Evolutionary conservation across 2,329 filamentous ascomycete species (phyloP).

Genomic region (Fusarium solani-melongenae): DNA sequence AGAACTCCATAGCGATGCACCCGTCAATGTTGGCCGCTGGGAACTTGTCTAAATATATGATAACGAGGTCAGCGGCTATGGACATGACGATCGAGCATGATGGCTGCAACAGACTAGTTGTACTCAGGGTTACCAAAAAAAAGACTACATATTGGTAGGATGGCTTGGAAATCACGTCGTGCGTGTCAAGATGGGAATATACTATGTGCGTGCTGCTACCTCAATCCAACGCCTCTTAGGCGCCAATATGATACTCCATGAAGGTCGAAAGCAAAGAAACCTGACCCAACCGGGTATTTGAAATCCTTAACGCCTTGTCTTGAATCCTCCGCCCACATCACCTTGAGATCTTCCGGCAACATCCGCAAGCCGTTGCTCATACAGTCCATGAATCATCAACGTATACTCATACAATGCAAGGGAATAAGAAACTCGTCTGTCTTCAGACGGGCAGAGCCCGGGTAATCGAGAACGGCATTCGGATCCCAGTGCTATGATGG

Average conservation of each 20-base stretch:
- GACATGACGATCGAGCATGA: neutral
- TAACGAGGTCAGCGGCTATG: neutral
- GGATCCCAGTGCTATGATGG: slow-evolving; percentile 38
- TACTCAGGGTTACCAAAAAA: neutral
- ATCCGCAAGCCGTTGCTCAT: slow-evolving; percentile 2
- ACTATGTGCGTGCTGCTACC: slow-evolving; percentile 24
- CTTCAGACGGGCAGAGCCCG: neutral
- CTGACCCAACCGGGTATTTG: slow-evolving; percentile 42
- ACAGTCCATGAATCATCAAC: slow-evolving; percentile 13
- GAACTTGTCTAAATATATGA: slow-evolving; percentile 42
- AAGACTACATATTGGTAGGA: neutral
- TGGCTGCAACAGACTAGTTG: neutral
- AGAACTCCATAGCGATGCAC: slow-evolving; percentile 63
- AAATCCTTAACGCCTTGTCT: slow-evolving; percentile 38
- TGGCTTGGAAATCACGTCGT: slow-evolving; percentile 1
- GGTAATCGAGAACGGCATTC: neutral
- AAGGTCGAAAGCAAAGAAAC: slow-evolving; percentile 20
- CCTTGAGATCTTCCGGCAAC: neutral
- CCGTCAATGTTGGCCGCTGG: slow-evolving; percentile 57
- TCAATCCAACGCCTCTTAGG: slow-evolving; percentile 25
- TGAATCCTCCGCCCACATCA: slow-evolving; percentile 12
- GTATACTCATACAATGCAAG: slow-evolving; percentile 32
- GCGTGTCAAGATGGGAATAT: slow-evolving; percentile 12
- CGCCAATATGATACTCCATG: slow-evolving; percentile 20
- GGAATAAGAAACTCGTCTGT: slow-evolving; percentile 2